A percentile compares a stretch with the other conserved stretches of the same genome.
Evolutionary conservation across 2,329 filamentous ascomycete genomes (phyloP).

Genomic region (Harringtonia lauricola): DNA sequence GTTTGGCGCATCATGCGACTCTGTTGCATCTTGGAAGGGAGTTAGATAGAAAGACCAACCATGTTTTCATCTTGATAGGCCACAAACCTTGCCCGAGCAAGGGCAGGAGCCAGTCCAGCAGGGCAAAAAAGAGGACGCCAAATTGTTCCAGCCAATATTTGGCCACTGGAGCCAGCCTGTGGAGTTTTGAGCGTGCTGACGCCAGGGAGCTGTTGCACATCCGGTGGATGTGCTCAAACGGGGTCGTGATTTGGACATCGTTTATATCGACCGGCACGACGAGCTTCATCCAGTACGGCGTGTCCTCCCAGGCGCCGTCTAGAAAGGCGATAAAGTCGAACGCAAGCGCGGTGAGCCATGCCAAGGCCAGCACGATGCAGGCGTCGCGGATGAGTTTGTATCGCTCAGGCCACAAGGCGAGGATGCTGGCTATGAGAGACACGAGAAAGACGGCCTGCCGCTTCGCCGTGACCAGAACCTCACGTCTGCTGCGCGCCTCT

Average conservation of each 20-base stretch:
- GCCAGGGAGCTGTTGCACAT: background rate
- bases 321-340: background rate
- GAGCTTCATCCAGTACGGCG: slow-evolving; percentile 1
- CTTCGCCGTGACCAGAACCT: background rate
- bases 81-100: too few species aligned
- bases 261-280: background rate
- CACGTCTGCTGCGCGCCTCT: background rate
- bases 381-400: background rate
- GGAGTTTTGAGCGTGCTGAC: background rate
- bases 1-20: background rate
- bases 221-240: background rate
- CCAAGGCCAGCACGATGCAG: background rate
- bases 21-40: background rate
- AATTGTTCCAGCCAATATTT: background rate
- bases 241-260: background rate
- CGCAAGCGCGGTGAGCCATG: background rate
- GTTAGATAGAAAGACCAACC: too few species aligned
- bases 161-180: background rate
- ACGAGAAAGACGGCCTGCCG: background rate
- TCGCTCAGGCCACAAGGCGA: background rate
- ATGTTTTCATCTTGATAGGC: too few species aligned
- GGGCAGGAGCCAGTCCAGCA: background rate
- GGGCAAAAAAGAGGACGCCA: background rate
- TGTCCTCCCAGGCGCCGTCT: background rate
- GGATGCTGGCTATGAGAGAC: background rate